phyloP scores from a whole-genome alignment of 129 eudicot genomes.

The Cynara cardunculus region DNA sequence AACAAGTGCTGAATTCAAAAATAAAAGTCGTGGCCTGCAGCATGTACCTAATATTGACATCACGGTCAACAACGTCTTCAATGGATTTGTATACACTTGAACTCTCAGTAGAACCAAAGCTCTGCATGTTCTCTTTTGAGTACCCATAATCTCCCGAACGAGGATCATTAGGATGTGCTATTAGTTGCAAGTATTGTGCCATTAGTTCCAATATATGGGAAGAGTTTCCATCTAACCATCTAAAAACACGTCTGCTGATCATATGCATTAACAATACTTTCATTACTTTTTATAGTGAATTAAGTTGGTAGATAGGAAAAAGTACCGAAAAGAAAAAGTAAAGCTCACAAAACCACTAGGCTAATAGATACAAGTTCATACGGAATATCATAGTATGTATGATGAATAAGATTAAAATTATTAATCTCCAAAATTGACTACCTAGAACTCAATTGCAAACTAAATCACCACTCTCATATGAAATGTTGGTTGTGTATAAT shows the following conservation, averaged over 20 bases:
- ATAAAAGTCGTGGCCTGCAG: not conserved
- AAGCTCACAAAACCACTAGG: not conserved
- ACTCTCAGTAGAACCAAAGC: constrained; percentile 70
- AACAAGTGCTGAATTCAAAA: not conserved
- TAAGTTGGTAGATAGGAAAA: not conserved
- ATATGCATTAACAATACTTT: constrained; percentile 7
- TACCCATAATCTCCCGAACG: constrained; percentile 84
- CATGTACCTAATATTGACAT: constrained; percentile 56
- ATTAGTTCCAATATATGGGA: constrained; percentile 62
- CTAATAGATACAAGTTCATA: not conserved
- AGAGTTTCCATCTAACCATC: constrained; percentile 86
- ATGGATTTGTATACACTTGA: constrained; percentile 56
- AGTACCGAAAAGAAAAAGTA: not conserved
- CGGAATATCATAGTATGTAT: not conserved
- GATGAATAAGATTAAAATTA: not conserved
- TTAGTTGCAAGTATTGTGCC: constrained; percentile 80
- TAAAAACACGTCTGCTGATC: constrained; percentile 75
- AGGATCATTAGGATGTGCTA: constrained; percentile 55
- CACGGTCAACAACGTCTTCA: constrained; percentile 75
- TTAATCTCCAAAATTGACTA: not conserved
- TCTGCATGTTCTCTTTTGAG: constrained; percentile 60
- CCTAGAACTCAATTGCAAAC: not conserved
- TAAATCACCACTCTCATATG: not conserved
- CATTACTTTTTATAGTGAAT: not conserved
- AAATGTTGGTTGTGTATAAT: not conserved